These are phyloP conservation scores for Heritiera littoralis DNA, from an alignment of 345 rosid species.

Conservation along the genomic window DNA sequence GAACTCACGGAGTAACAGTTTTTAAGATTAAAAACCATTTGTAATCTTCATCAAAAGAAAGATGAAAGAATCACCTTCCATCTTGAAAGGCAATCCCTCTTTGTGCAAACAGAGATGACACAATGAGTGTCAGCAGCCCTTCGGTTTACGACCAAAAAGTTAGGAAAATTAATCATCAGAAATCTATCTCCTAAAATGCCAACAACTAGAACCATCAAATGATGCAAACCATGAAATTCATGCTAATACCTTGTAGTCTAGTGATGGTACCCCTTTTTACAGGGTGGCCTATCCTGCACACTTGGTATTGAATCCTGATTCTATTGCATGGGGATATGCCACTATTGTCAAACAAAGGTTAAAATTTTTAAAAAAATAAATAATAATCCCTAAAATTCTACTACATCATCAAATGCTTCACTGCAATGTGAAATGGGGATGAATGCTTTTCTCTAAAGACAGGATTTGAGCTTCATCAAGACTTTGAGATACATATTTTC, in stretches of 20 bases:
- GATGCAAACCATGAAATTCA: background rate
- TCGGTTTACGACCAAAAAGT: background rate
- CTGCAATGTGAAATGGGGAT: background rate
- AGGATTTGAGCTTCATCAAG: background rate
- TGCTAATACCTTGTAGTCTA: background rate
- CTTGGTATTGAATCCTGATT: background rate
- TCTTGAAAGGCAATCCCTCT: no score
- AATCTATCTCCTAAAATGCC: background rate
- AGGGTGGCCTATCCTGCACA: background rate
- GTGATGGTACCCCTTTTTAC: background rate
- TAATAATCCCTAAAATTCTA: background rate
- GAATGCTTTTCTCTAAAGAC: background rate
- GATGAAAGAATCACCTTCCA: no score
- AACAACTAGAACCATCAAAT: background rate
- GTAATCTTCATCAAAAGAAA: background rate
- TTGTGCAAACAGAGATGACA: background rate
- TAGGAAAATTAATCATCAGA: background rate
- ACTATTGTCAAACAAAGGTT: background rate
- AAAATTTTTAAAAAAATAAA: background rate
- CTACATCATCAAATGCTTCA: background rate
- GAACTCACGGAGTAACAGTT: no score
- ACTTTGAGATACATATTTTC: background rate
- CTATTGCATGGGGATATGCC: background rate
- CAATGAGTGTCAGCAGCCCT: background rate
- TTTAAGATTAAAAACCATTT: no score